Conservation (phyloP, 352 stramenopile genomes). For the Pythium grandisporangium region DNA sequence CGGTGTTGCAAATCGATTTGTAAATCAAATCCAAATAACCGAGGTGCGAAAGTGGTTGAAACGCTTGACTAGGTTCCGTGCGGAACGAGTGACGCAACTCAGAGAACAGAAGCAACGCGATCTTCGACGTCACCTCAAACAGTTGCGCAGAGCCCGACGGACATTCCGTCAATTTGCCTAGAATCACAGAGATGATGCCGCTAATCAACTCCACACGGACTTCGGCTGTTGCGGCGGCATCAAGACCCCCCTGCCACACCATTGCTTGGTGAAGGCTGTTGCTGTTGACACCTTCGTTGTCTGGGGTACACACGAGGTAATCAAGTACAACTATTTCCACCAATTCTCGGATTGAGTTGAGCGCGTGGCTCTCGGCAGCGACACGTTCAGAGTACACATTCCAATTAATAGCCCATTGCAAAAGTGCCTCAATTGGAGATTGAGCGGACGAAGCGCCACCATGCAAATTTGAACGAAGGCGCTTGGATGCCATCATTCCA, state of each 20-base stretch:
- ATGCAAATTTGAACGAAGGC: slow-evolving; percentile 34
- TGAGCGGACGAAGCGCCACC: slow-evolving; percentile 19
- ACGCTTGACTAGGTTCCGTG: slow-evolving; percentile 6
- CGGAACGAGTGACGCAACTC: slow-evolving; percentile 20
- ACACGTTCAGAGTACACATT: slow-evolving; percentile 82
- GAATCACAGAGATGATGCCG: slow-evolving; percentile 43
- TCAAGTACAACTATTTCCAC: slow-evolving; percentile 74
- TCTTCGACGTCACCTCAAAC: slow-evolving; percentile 65
- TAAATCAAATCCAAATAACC: slow-evolving; percentile 57
- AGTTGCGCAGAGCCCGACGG: slow-evolving; percentile 48
- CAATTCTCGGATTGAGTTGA: slow-evolving; percentile 72
- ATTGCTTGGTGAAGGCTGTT: too few relatives aligned
- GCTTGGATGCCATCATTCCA: slow-evolving; percentile 39
- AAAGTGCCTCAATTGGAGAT: slow-evolving; percentile 17
- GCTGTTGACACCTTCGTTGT: too few relatives aligned
- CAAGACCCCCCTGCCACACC: slow-evolving; percentile 56
- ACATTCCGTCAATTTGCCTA: slow-evolving; percentile 54
- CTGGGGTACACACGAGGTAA: slow-evolving; percentile 33
- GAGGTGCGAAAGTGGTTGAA: slow-evolving; percentile 22
- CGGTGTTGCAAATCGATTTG: slow-evolving; percentile 48
- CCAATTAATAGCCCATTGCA: slow-evolving; percentile 79
- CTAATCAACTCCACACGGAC: slow-evolving; percentile 53
- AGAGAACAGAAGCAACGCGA: slow-evolving; percentile 39
- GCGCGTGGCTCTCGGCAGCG: slow-evolving; percentile 62
- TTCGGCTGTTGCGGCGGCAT: slow-evolving; percentile 42